phyloP scores from a whole-genome alignment of 2,329 filamentous ascomycete species.

The Pseudogymnoascus sp. region DNA sequence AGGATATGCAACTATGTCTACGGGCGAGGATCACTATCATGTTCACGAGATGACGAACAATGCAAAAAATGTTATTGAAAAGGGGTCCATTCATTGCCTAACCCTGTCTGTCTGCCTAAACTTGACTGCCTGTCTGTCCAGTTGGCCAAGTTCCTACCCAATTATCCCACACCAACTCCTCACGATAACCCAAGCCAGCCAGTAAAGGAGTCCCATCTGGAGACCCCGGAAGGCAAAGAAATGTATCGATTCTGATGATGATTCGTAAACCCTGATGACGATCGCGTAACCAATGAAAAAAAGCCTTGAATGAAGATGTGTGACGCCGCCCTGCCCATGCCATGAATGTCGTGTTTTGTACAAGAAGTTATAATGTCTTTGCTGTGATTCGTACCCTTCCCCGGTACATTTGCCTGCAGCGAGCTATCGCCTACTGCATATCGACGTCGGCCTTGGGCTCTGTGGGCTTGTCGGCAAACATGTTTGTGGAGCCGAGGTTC shows the following conservation, averaged over 20 bases:
- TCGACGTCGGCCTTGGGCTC: conserved; percentile 9
- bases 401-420: neutral
- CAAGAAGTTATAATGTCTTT: conserved; percentile 5
- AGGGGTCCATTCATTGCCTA: conserved; percentile 1
- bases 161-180: conserved; percentile 6
- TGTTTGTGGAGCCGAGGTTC: conserved; percentile 36
- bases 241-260: conserved; percentile 8
- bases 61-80: neutral
- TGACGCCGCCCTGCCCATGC: conserved; percentile 2
- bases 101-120: neutral
- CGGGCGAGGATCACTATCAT: neutral
- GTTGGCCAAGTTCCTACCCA: conserved; percentile 1
- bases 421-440: neutral
- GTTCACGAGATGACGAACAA: conserved; percentile 7
- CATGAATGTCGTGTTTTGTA: conserved; percentile 6
- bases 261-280: conserved; percentile 7
- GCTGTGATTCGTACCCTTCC: neutral
- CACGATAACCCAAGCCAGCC: conserved; percentile 1
- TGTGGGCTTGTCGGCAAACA: conserved; percentile 11
- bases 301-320: conserved; percentile 7
- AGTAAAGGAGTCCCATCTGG: neutral
- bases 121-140: neutral
- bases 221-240: neutral
- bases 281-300: conserved; percentile 8
- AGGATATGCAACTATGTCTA: neutral